A percentile compares a stretch with the other conserved stretches of the same genome.
Evolutionary conservation across 2,329 filamentous ascomycete species (phyloP).

Genomic region (Leptographium wingfieldii): DNA sequence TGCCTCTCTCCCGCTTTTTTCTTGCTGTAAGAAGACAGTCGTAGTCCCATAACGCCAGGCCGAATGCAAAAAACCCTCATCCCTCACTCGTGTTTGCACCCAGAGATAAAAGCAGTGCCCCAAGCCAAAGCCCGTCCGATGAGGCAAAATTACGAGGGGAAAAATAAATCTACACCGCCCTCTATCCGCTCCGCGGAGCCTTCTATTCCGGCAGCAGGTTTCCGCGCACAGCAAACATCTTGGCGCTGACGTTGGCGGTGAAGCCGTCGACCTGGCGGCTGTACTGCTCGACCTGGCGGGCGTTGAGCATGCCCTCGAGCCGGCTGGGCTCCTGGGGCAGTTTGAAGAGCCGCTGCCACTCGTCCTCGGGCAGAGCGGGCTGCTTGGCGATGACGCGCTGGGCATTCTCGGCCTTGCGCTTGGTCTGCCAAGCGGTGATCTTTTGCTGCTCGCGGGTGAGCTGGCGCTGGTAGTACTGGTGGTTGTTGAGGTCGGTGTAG

Average conservation of each 20-base stretch:
- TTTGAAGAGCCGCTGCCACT: slow-evolving; percentile 98
- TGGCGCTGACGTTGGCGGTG: slow-evolving; percentile 77
- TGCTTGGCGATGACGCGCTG: slow-evolving; percentile 79
- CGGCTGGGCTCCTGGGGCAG: slow-evolving; percentile 87
- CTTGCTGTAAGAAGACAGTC: background rate
- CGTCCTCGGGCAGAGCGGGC: slow-evolving; percentile 78
- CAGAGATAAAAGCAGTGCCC: background rate
- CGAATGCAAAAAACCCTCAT: slow-evolving; percentile 2
- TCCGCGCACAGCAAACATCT: slow-evolving; percentile 93
- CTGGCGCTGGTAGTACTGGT: slow-evolving; percentile 90
- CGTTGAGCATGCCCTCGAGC: slow-evolving; percentile 87
- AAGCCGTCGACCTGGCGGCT: slow-evolving; percentile 95
- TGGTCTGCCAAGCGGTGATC: slow-evolving; percentile 91
- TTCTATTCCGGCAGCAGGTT: slow-evolving; percentile 46
- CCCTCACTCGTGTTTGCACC: background rate
- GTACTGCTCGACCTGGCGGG: slow-evolving; percentile 94
- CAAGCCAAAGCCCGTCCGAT: background rate
- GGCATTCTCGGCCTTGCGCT: slow-evolving; percentile 93
- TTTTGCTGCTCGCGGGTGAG: slow-evolving; percentile 89
- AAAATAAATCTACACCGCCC: background rate
- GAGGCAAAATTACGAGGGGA: background rate
- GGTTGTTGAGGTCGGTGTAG: slow-evolving; percentile 98
- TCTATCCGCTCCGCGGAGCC: background rate
- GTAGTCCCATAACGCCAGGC: slow-evolving; percentile 7
- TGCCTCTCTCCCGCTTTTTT: background rate